A percentile compares a stretch with the other conserved stretches of the same genome.
phyloP scores from a whole-genome alignment of 2,329 filamentous ascomycete species.

The Diplodia intermedia region DNA sequence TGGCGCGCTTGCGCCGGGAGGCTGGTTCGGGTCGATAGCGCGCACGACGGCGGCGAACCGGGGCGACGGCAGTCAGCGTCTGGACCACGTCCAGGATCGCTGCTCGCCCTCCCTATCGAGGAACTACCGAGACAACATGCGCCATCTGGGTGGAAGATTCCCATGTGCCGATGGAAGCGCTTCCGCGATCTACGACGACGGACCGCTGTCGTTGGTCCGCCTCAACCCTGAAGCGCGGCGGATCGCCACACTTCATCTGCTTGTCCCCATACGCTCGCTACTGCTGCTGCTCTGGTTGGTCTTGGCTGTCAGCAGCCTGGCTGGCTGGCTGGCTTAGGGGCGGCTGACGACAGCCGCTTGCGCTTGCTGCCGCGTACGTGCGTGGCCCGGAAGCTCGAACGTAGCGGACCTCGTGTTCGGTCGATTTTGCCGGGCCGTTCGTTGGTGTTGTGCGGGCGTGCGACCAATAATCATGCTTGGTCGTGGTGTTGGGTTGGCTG shows the following conservation, averaged over 20 bases:
- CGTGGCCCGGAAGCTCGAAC: conserved; percentile 9
- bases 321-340: neutral
- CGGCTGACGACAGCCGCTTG: neutral
- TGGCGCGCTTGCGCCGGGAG: neutral
- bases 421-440: neutral
- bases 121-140: too few species aligned
- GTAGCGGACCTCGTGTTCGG: conserved; percentile 27
- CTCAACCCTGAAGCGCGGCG: neutral
- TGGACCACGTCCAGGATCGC: neutral
- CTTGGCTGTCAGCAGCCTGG: neutral
- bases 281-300: neutral
- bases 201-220: neutral
- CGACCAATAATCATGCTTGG: neutral
- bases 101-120: too few species aligned
- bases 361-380: conserved; percentile 1
- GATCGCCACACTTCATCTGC: too few species aligned
- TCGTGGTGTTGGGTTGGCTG: neutral
- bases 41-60: neutral
- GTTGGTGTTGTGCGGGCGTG: neutral
- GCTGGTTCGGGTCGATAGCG: neutral
- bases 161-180: neutral
- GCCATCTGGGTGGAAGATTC: too few species aligned
- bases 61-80: neutral
- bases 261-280: neutral
- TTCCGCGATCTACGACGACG: neutral